A percentile compares a stretch with the other conserved stretches of the same genome.
Conservation (phyloP, 768 basidiomycete species). For the Kwoniella europaea region DNA sequence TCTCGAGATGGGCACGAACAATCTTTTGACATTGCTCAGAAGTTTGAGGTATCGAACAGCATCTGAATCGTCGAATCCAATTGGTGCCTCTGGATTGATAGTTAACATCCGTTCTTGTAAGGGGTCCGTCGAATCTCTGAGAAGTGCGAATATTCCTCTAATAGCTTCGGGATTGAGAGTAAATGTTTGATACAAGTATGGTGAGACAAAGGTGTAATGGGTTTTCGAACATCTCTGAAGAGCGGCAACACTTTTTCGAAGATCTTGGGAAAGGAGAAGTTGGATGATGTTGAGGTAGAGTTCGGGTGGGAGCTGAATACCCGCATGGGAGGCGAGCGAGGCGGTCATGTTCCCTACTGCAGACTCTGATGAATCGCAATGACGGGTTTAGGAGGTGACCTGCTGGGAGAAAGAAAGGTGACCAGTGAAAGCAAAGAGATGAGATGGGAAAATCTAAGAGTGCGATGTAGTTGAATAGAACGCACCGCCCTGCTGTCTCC, state of each 20-base stretch:
- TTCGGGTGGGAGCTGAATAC: not conserved
- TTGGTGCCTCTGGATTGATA: not conserved
- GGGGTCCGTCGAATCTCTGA: too few species aligned
- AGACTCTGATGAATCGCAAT: not conserved
- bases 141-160: too few species aligned
- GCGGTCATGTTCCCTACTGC: not conserved
- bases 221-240: not conserved
- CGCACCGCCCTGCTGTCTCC: not conserved
- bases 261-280: not conserved
- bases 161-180: not conserved
- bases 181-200: not conserved
- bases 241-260: not conserved
- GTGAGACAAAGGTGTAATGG: conserved; percentile 1
- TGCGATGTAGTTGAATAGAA: not conserved
- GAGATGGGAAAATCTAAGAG: not conserved
- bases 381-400: too few species aligned
- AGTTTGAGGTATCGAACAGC: not conserved
- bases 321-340: not conserved
- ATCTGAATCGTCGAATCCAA: not conserved
- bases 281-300: not conserved
- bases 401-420: too few species aligned
- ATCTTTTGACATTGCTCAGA: not conserved
- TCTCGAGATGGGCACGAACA: not conserved
- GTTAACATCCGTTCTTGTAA: not conserved
- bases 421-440: not conserved